Percentiles rank a stretch among this genome's conserved stretches.
phyloP scores from a whole-genome alignment of 352 stramenopile genomes.

The Blastocystis sp. region DNA sequence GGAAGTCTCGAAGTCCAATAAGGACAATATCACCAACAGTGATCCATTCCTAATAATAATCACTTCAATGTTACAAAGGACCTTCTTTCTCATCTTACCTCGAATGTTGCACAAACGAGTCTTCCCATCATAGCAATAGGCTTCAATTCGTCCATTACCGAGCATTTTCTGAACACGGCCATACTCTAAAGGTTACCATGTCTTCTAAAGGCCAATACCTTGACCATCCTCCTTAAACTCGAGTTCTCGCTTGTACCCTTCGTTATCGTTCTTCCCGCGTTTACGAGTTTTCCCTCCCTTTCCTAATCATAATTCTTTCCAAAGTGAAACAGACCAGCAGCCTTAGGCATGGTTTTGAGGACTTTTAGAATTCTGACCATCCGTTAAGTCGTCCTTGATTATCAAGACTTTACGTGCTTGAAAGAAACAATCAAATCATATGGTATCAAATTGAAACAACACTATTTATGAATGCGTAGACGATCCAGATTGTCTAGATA shows the following conservation, averaged over 20 bases:
- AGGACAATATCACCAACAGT: slow-evolving; percentile 93
- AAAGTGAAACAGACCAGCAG: neutral
- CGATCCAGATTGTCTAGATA: neutral
- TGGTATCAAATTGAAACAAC: neutral
- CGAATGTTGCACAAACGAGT: slow-evolving; percentile 83
- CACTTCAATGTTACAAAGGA: slow-evolving; percentile 58
- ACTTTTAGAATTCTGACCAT: neutral
- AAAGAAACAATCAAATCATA: slow-evolving; percentile 23
- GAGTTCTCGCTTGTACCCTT: slow-evolving; percentile 97
- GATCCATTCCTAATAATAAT: slow-evolving; percentile 56
- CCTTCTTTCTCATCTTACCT: slow-evolving; percentile 87
- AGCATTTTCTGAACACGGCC: slow-evolving; percentile 72
- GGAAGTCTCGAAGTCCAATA: slow-evolving; percentile 95
- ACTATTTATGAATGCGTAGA: neutral
- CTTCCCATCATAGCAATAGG: slow-evolving; percentile 84
- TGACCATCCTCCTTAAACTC: slow-evolving; percentile 99
- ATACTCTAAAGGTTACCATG: slow-evolving; percentile 69
- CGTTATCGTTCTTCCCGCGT: slow-evolving; percentile 94
- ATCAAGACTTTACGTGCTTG: neutral
- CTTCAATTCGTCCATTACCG: slow-evolving; percentile 82
- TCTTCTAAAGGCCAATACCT: slow-evolving; percentile 74
- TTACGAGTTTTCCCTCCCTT: slow-evolving; percentile 96
- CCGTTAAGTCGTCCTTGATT: neutral
- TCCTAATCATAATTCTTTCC: slow-evolving; percentile 72
- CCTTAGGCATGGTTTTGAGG: neutral